Base-by-base conservation (phyloP, 2,329 filamentous ascomycete genomes). In the Sporothrix humicola region DNA sequence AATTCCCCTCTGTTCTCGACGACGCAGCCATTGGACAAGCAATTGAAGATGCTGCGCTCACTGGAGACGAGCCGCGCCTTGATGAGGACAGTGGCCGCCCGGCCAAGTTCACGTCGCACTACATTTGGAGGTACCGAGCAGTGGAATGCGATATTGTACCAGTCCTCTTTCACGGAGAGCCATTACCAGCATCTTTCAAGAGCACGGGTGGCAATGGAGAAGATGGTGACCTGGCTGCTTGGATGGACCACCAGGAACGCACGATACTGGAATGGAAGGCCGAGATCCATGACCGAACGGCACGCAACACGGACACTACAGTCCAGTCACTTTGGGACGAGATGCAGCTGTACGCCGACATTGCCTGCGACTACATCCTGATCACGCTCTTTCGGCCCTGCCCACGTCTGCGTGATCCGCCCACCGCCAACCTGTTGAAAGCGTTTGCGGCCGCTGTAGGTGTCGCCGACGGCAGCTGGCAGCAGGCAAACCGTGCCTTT, bases 391-490 rank as follows among this genome's bases (percentile, higher is more conserved):
- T 72, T 37, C 71, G 71, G 10, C 71, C 71, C n/a, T 66, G 71
- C 31, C 70, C 71, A n/a, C 71, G 71, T 9, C 71, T 72, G 5
- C 59, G 71, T 20, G 59, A 66, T 52, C 71, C 59, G 13, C 59
- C 71, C 1, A 42, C 50, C 7, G 10, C 31, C 23, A 66, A 72
- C n/a, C 59, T 72, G 23, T 50, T 72, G 46, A 72, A 72, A 50
- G 71, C 71, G 6, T 72, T 72, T 58, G 71, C 71, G 3, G 71
- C 71, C 12, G 71, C 71, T 6, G 71, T 56, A 13, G 71, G 71
- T 23, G 71, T 72, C 8, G 71, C 71, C 48, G 71, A 72, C 59
- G 71, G 71, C 71, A 72, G 71, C 71, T 72, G 71, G 71, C 59
- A 72, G 59, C 71, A 72, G 59, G 71, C 71, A n/a, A 72, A 72